These are phyloP conservation scores for Ilyonectria sp. DNA, from an alignment of 2,329 filamentous ascomycete genomes.

Conservation along the genomic window DNA sequence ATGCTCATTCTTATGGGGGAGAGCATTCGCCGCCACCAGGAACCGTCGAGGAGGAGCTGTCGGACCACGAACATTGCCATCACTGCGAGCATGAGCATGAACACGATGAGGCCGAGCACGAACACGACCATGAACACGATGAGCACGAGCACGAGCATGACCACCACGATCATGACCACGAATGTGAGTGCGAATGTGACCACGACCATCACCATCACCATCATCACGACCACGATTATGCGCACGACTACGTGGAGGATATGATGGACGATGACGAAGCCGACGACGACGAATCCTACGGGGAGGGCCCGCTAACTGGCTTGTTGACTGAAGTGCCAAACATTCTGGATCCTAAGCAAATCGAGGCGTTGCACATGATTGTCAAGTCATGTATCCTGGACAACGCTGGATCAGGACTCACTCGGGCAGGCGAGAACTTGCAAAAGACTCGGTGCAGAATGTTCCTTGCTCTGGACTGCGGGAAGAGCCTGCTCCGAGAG, in stretches of 20 bases:
- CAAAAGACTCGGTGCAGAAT: constrained; percentile 93
- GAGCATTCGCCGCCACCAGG: constrained; percentile 57
- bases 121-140: constrained; percentile 36
- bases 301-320: constrained; percentile 84
- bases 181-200: constrained; percentile 44
- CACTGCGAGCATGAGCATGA: constrained; percentile 47
- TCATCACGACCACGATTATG: constrained; percentile 57
- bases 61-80: constrained; percentile 56
- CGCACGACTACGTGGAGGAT: constrained; percentile 65
- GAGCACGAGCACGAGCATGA: constrained; percentile 59
- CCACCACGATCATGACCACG: constrained; percentile 46
- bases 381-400: constrained; percentile 96
- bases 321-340: constrained; percentile 94
- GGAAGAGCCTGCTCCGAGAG: constrained; percentile 89
- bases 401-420: constrained; percentile 79
- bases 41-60: constrained; percentile 56
- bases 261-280: constrained; percentile 77
- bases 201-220: constrained; percentile 51
- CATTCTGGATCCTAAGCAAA: constrained; percentile 93
- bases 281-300: constrained; percentile 84
- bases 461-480: constrained; percentile 89
- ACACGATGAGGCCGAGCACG: constrained; percentile 28
- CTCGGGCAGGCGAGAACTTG: constrained; percentile 81
- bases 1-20: constrained; percentile 61
- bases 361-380: constrained; percentile 97